These are phyloP conservation scores for Trichoderma sp. DNA, from an alignment of 2,329 filamentous ascomycete genomes.

Conservation along the genomic window DNA sequence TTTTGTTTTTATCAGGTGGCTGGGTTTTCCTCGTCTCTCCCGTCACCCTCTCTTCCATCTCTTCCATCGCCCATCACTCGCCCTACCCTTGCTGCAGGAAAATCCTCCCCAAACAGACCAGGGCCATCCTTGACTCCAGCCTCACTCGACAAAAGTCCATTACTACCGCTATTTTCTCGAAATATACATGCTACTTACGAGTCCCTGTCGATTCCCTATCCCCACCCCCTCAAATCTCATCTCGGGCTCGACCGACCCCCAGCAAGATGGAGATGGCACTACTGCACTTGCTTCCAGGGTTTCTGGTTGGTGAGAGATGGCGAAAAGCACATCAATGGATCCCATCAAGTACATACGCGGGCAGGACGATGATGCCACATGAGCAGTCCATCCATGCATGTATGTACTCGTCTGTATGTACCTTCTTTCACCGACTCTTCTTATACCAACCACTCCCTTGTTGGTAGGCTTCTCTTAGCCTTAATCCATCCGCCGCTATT, in stretches of 20 bases:
- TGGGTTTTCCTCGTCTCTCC: not conserved
- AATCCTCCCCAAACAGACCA: not conserved
- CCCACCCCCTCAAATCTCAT: not conserved
- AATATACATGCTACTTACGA: not conserved
- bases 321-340: not conserved
- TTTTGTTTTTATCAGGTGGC: not conserved
- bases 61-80: not conserved
- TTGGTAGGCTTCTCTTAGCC: not conserved
- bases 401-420: not conserved
- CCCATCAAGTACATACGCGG: not conserved
- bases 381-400: not conserved
- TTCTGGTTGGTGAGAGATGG: not conserved
- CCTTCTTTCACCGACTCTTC: not conserved
- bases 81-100: not conserved
- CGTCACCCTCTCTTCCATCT: not conserved
- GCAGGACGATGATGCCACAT: not conserved
- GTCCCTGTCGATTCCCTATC: not conserved
- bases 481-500: not conserved
- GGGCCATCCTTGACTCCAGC: constrained; percentile 3
- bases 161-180: not conserved
- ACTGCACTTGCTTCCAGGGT: not conserved
- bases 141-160: not conserved
- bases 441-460: not conserved
- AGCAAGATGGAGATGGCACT: constrained; percentile 1
- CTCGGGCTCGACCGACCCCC: not conserved